phyloP scores from a whole-genome alignment of 192 early-diverging fungal species.

The Linderina pennispora region DNA sequence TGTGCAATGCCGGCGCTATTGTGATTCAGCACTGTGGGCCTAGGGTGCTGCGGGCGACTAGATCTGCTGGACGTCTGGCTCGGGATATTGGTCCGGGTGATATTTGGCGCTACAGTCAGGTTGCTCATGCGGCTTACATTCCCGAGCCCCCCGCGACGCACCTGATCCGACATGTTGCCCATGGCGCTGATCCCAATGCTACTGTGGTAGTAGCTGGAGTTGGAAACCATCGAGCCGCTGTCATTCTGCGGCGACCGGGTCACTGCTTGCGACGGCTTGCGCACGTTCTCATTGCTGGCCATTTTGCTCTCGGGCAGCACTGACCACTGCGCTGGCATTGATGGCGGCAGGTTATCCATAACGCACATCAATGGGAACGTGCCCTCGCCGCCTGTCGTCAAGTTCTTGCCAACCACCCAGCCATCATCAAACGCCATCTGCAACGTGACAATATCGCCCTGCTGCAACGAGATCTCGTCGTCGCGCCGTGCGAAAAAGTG shows the following conservation, averaged over 20 bases:
- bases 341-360: slow-evolving; percentile 22
- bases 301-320: slow-evolving; percentile 35
- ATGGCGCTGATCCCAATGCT: background rate
- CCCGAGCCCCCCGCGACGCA: background rate
- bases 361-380: slow-evolving; percentile 85
- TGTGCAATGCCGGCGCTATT: too few species aligned
- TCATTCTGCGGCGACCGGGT: slow-evolving; percentile 2
- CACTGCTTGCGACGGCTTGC: slow-evolving; percentile 10
- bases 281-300: slow-evolving; percentile 23
- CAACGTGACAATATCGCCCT: slow-evolving; percentile 67
- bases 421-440: slow-evolving; percentile 80
- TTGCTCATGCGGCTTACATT: slow-evolving; percentile 16
- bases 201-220: too few species aligned
- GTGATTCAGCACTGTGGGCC: too few species aligned
- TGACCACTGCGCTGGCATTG: slow-evolving; percentile 42
- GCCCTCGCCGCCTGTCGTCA: slow-evolving; percentile 61
- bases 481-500: slow-evolving; percentile 62
- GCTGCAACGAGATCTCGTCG: slow-evolving; percentile 70
- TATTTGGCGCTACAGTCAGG: slow-evolving; percentile 1
- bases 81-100: slow-evolving; percentile 1
- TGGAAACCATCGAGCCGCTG: too few species aligned
- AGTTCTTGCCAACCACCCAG: slow-evolving; percentile 81
- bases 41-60: background rate
- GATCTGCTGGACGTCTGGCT: too few species aligned
- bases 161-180: slow-evolving; percentile 1